phyloP scores from a whole-genome alignment of 176 grass and related monocot genomes.

The Lolium perenne region DNA sequence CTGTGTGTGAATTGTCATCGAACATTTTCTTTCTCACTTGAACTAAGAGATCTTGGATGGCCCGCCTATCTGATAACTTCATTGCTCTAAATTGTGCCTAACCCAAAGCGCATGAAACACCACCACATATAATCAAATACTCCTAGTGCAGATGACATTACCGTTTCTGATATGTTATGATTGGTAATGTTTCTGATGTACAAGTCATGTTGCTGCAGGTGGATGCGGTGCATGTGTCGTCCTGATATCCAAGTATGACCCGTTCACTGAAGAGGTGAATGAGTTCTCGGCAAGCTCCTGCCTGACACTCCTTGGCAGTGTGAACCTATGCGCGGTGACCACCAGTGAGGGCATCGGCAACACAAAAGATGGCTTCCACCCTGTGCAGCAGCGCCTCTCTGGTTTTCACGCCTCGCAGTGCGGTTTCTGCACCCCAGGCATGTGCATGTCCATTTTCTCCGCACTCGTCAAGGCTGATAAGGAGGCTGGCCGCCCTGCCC shows the following conservation, averaged over 20 bases:
- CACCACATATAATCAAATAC: neutral
- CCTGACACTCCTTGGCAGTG: conserved; percentile 59
- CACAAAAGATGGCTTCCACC: conserved; percentile 50
- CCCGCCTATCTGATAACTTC: neutral
- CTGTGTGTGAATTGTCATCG: neutral
- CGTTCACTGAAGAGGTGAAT: conserved; percentile 50
- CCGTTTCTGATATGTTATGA: neutral
- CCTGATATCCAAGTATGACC: conserved; percentile 73
- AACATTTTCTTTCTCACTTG: neutral
- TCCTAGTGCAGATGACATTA: neutral
- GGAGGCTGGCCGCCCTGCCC: neutral
- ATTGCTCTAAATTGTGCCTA: neutral
- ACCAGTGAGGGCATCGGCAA: conserved; percentile 75
- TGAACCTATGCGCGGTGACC: conserved; percentile 63
- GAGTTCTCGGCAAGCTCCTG: conserved; percentile 67
- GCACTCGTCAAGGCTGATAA: conserved; percentile 38
- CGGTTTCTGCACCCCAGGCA: conserved; percentile 86
- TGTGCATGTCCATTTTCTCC: conserved; percentile 91
- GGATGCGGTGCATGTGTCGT: conserved; percentile 91
- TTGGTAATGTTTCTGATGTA: neutral
- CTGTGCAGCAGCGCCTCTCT: conserved; percentile 64
- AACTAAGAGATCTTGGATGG: neutral
- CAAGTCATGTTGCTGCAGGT: conserved; percentile 45
- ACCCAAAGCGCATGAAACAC: neutral
- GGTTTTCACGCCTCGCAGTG: conserved; percentile 93